Evolutionary conservation across 768 basidiomycete species (phyloP).

Genomic region (Rhodosporidiobolus sp.): DNA sequence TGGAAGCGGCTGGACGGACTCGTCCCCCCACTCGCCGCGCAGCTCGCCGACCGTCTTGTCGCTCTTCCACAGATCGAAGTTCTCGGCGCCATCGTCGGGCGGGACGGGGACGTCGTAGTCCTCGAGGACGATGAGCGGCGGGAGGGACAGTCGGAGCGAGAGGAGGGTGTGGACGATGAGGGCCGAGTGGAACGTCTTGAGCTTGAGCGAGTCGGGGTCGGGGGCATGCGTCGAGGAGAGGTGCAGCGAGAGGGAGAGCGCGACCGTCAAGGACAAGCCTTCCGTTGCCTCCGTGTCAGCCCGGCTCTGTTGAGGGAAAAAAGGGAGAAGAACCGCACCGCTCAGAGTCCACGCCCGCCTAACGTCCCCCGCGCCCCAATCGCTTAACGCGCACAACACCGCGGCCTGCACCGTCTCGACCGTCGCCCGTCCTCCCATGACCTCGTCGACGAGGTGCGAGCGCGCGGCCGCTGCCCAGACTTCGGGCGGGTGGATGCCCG

Average conservation of each 20-base stretch:
- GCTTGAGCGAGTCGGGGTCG: constrained; percentile 16
- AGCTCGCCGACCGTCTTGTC: constrained; percentile 32
- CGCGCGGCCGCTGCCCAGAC: constrained; percentile 22
- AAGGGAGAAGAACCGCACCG: constrained; percentile 3
- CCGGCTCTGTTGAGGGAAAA: too few relatives aligned
- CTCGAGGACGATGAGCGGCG: constrained; percentile 24
- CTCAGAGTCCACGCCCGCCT: constrained; percentile 28
- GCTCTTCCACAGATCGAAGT: constrained; percentile 34
- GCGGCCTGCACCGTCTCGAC: constrained; percentile 26
- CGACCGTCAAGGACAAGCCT: constrained; percentile 23
- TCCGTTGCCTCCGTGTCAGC: neutral
- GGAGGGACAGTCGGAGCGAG: constrained; percentile 20
- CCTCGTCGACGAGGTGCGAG: constrained; percentile 10
- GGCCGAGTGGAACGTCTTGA: constrained; percentile 30
- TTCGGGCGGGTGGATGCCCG: neutral
- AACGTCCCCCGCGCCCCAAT: constrained; percentile 31
- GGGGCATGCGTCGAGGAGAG: neutral
- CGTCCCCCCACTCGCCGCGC: constrained; percentile 3
- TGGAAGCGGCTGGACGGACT: too few relatives aligned
- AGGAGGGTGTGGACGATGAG: constrained; percentile 34
- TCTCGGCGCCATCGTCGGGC: constrained; percentile 25
- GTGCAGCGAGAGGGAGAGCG: constrained; percentile 18
- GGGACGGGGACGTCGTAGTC: constrained; percentile 35
- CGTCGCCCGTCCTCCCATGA: neutral
- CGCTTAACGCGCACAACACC: constrained; percentile 3